These are phyloP conservation scores for Takakia lepidozioides DNA, from an alignment of 225 moss, liverwort and hornwort genomes.

Conservation along the genomic window DNA sequence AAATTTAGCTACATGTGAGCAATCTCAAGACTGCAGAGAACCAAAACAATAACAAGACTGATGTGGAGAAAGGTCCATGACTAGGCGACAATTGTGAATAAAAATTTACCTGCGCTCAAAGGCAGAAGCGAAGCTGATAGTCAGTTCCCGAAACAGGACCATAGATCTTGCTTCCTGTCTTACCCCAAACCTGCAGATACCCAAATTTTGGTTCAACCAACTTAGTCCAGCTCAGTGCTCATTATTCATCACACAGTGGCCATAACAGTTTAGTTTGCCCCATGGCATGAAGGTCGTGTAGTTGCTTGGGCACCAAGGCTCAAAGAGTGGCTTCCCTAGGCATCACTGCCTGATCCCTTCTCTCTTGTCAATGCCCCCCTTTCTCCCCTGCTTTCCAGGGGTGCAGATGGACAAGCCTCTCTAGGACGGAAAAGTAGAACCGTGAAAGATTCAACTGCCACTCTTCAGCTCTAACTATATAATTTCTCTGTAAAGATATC, in stretches of 20 bases:
- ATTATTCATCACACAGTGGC: no score
- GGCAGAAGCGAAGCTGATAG: constrained; percentile 84
- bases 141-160: constrained; percentile 76
- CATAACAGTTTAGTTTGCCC: constrained; percentile 69
- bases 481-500: no score
- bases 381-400: constrained; percentile 24
- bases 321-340: constrained; percentile 52
- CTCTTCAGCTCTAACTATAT: no score
- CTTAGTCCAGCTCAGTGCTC: no score
- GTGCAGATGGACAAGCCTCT: constrained; percentile 32
- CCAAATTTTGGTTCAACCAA: no score
- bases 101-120: constrained; percentile 59
- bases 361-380: constrained; percentile 51
- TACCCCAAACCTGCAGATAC: constrained; percentile 98
- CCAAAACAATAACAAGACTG: no score
- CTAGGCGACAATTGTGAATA: no score
- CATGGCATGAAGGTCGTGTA: constrained; percentile 83
- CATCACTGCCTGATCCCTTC: constrained; percentile 36
- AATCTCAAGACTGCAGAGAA: background rate
- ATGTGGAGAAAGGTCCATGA: no score
- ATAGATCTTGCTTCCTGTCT: constrained; percentile 84
- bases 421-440: constrained; percentile 32
- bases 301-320: constrained; percentile 52
- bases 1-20: background rate
- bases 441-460: background rate